Evolutionary conservation across 176 grass and related monocot species (phyloP).

Genomic region (Saccharum spontaneum): DNA sequence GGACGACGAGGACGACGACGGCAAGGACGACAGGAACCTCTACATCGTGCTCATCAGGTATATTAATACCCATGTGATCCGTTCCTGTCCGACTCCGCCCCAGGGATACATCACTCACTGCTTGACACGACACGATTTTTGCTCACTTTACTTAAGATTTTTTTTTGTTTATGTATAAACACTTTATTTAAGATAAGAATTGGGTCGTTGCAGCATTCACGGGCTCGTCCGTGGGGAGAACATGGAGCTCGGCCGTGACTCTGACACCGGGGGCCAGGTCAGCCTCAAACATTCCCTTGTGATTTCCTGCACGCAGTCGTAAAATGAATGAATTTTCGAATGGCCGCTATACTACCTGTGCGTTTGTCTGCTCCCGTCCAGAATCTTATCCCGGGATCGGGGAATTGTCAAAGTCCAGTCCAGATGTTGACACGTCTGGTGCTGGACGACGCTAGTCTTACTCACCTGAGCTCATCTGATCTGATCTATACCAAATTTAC

Average conservation of each 20-base stretch:
- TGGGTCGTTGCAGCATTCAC: conserved; percentile 57
- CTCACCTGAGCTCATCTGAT: too few species aligned
- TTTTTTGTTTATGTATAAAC: too few species aligned
- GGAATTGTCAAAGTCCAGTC: background rate
- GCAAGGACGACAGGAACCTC: conserved; percentile 45
- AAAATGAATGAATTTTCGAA: background rate
- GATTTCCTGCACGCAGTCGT: background rate
- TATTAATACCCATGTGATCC: background rate
- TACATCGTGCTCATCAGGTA: conserved; percentile 95
- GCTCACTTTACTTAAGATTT: background rate
- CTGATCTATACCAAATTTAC: background rate
- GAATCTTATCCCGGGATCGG: background rate
- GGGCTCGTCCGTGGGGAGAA: conserved; percentile 89
- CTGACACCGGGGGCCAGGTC: conserved; percentile 94
- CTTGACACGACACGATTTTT: background rate
- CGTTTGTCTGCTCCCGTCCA: background rate
- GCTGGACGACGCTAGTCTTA: background rate
- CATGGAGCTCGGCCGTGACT: conserved; percentile 91
- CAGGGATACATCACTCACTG: background rate
- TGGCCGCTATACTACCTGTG: background rate
- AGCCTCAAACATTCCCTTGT: background rate
- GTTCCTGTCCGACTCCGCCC: background rate
- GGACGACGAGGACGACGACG: conserved; percentile 46
- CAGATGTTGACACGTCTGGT: background rate
- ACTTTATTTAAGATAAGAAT: background rate